Base-by-base conservation (phyloP, 2,329 filamentous ascomycete genomes). In the Cytospora schulzeri region DNA sequence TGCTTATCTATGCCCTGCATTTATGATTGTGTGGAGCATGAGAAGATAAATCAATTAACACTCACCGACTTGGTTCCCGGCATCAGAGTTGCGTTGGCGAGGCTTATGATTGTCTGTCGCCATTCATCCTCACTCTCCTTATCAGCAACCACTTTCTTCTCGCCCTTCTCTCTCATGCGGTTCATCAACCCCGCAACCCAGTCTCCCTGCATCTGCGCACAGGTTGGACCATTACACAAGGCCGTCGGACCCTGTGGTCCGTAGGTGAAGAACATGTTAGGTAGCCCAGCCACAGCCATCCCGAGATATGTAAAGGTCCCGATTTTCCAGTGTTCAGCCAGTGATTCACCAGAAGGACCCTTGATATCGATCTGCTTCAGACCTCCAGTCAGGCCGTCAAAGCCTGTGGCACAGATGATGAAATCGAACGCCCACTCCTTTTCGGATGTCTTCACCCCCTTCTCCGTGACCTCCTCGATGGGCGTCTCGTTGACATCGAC, bases 191-290 rank as follows among this genome's bases (percentile, higher is more conserved):
- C 66, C 22, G 73, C 64, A 28, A 81, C 73, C 73, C 76, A 81
- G 31, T 78, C 69, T 2, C 76, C 76, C 65, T 81, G 78, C 14
- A 77, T 41, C 67, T 81, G 75, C 1, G 74, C 73, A 57, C 75
- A 78, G 0, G 74, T 76, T 0, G 78, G 79, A 1, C 77, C 78
- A 57, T 80, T 80, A 66, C 72, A 60, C 62, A 80, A 70, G 3
- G 62, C 62, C 1, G 76, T 76, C 3, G 78, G 79, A 1, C 70
- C 74, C 41, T 80, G 78, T 1, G 78, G 78, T 0, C 78, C 78
- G 62, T 77, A 78, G 9, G 73, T 61, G 71, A 78, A 77, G 69
- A 82, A 81, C 72, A 83, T 75, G 67, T 83, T 83, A 1, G 80
- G 81, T 67, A 77, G 83, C 0, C 75, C 76, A 2, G 73, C 66